Conservation (phyloP, 139 green algal species). For the Chlamydomonas sphaeroides region DNA sequence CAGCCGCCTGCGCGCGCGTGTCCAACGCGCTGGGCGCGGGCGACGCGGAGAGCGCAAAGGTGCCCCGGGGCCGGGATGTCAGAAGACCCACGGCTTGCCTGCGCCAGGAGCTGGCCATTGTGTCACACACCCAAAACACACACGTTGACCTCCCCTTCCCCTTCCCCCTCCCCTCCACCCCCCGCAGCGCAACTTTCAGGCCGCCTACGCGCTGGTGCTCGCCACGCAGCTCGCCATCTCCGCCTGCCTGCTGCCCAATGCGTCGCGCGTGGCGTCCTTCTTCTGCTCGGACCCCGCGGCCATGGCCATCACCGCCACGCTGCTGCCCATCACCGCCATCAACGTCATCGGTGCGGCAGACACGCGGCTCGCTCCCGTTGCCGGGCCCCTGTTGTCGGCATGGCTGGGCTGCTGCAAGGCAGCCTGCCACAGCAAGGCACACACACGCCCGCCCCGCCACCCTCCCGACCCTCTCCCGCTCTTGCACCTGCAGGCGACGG, state of each 20-base stretch:
- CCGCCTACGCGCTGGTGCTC: constrained; percentile 23
- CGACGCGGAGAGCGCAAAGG: constrained; percentile 34
- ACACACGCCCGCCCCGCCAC: too few species aligned
- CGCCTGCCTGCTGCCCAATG: not conserved
- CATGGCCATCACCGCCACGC: constrained; percentile 7
- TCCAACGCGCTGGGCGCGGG: constrained; percentile 56
- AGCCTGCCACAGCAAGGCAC: too few species aligned
- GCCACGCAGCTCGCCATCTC: constrained; percentile 35
- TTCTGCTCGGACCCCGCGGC: constrained; percentile 41
- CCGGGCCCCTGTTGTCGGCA: too few species aligned
- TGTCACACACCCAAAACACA: too few species aligned
- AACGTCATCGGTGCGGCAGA: constrained; percentile 25
- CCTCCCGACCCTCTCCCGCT: constrained; percentile 16
- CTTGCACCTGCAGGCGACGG: not conserved
- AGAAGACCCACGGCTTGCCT: too few species aligned
- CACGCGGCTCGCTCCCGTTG: too few species aligned
- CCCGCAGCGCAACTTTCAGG: constrained; percentile 34
- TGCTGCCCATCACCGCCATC: constrained; percentile 48
- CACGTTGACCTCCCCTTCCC: not conserved
- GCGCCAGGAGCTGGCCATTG: too few species aligned
- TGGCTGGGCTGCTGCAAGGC: too few species aligned
- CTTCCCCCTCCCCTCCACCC: not conserved
- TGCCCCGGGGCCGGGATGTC: not conserved
- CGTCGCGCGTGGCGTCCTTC: constrained; percentile 5
- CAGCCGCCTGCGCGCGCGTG: constrained; percentile 48